Base-by-base conservation (phyloP, 148 eudicot species). In the Amaranthus cruentus region DNA sequence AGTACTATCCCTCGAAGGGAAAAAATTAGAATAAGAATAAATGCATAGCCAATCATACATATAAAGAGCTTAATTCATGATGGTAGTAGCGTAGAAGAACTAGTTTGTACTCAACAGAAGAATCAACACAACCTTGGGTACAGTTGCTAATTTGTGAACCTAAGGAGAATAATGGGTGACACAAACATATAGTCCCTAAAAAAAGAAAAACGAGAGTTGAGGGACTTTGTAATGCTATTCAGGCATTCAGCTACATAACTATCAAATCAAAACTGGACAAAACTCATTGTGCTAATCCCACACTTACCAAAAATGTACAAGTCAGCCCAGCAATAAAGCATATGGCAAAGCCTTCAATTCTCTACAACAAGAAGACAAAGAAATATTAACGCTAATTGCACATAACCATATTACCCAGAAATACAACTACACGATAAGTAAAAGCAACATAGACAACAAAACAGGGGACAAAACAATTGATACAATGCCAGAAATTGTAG, bases 221-320 rank as follows among this genome's bases (percentile, higher is more conserved):
- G 38, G n/a, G 44, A 11, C 2, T 21, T 6, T 21, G 13, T 0
- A 12, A 62, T 46, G 38, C 49, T 63, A 46, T 28, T 28, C 38
- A 28, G 38, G 38, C 38, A 28, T 28, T 28, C 38, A 28, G 38
- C 38, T 28, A 28, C 38, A 28, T 9, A 15, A 49, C 9, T 38
- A 52, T 13, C 53, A 21, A 55, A 43, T 13, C 47, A 69, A 43
- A 10, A 65, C 6, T 0, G 14, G 70, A 63, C 53, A 50, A 46
- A 21, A 53, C 38, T 28, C 38, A 28, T 28, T 50, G 69, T 53
- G 51, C 11, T 9, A 7, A 70, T 7, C 10, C 52, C 64, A 66
- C 76, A 81, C 98, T 82, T 84, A 94, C 98, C 98, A 94, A 78
- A 76, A 91, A 88, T 52, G 98, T 94, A 73, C 91, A 94, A 72